Base-by-base conservation (phyloP, 1,284 basidiomycete species). In the Melampsora americana region DNA sequence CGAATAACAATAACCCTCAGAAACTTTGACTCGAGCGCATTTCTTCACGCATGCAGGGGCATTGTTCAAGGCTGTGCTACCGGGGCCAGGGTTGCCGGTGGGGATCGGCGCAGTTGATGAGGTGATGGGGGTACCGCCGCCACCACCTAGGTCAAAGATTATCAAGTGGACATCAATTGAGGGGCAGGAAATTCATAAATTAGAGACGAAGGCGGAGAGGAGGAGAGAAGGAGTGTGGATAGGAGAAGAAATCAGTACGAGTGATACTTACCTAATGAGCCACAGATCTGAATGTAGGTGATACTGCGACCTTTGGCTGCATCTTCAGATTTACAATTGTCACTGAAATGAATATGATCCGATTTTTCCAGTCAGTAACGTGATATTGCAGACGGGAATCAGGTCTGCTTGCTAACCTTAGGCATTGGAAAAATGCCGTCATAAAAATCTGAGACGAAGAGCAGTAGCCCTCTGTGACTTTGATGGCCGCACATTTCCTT, bases 1-100 rank as follows among this genome's bases (percentile, higher is more conserved):
- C 39, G 66, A 66, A n/a, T 46, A 23, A 53, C 71, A 74, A 32
- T 74, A 74, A 18, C 71, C 71, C 50, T 74, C 71, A 5, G 71
- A 74, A 28, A 74, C 39, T 32, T 74, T 74, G 26, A 74, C 50
- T 42, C 39, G 62, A 9, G 64, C 71, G 53, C 71, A 74, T 66
- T 50, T 74, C 50, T 39, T 62, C 16, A 74, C 64, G 60, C 71
- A 74, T 11, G 48, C 28, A 3, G 71, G 23, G 46, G 30, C 50
- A 32, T 66, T 74, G 48, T 42, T 42, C 39, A 42, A 42, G 12
- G 11, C 11, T 11, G 39, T 11, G 39, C 39, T 42, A 9, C 39
- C 39, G 39, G 39, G 12, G 11, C 12, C 39, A 42, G 39, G 39
- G 6, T 42, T 42, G 39, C 39, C 5, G 12, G 39, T 42, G 39